Conservation (phyloP, 495 filamentous ascomycete genomes). For the Hypoxylon fragiforme region DNA sequence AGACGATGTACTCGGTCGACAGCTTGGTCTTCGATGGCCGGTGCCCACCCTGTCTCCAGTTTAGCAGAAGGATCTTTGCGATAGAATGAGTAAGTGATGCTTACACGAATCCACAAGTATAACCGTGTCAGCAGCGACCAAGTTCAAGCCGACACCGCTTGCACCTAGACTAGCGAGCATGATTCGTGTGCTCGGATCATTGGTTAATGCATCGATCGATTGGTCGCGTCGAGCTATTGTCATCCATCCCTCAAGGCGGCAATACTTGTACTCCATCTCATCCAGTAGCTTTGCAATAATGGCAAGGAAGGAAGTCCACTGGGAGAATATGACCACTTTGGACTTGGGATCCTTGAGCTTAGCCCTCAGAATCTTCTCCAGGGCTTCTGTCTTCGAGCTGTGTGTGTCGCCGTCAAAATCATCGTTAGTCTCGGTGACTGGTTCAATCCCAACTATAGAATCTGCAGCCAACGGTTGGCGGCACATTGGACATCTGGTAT, state of each 20-base stretch:
- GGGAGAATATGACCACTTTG: constrained; percentile 89
- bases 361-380: constrained; percentile 77
- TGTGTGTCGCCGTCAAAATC: constrained; percentile 64
- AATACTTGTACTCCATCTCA: constrained; percentile 63
- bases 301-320: constrained; percentile 90
- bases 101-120: constrained; percentile 75
- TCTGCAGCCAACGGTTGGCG: constrained; percentile 69
- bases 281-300: constrained; percentile 73
- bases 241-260: constrained; percentile 87
- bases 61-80: constrained; percentile 17
- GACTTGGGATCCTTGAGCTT: constrained; percentile 66
- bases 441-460: constrained; percentile 64
- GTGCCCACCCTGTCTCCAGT: constrained; percentile 70
- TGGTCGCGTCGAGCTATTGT: constrained; percentile 65
- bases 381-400: constrained; percentile 82
- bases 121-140: constrained; percentile 86
- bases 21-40: constrained; percentile 92
- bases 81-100: constrained; percentile 1
- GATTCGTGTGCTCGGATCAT: constrained; percentile 70
- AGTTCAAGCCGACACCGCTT: constrained; percentile 85
- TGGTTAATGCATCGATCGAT: constrained; percentile 66
- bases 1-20: constrained; percentile 88
- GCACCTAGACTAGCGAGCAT: constrained; percentile 83
- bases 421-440: constrained; percentile 50
- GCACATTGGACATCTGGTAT: constrained; percentile 88